Evolutionary conservation across 257 asterid genomes (phyloP).

Genomic region (Osmanthus fragrans): DNA sequence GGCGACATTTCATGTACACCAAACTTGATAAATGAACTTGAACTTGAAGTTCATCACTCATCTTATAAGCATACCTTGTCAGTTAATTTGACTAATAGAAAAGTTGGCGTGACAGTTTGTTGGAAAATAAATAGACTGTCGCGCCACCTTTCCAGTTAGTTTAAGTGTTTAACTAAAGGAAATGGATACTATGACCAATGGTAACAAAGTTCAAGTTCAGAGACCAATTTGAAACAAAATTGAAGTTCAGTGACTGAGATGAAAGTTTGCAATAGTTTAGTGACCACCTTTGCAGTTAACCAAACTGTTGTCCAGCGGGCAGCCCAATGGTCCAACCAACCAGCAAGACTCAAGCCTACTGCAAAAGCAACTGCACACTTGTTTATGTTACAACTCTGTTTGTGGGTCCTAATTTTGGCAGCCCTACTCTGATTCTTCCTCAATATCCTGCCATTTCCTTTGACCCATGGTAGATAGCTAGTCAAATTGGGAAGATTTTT

Average conservation of each 20-base stretch:
- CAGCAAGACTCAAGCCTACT: constrained; percentile 59
- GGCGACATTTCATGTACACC: neutral
- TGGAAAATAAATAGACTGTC: neutral
- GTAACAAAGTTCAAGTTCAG: neutral
- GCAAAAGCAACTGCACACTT: constrained; percentile 52
- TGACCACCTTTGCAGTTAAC: neutral
- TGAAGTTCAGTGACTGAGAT: neutral
- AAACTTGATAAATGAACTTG: neutral
- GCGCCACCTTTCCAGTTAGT: neutral
- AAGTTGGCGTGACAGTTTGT: neutral
- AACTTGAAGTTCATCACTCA: neutral
- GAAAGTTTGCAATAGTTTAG: neutral
- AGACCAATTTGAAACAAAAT: neutral
- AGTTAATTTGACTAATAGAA: neutral
- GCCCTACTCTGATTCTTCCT: constrained; percentile 29
- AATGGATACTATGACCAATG: neutral
- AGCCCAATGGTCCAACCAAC: constrained; percentile 70
- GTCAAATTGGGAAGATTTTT: constrained; percentile 28
- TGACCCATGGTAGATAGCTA: constrained; percentile 27
- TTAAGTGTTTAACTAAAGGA: neutral
- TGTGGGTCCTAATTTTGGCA: constrained; percentile 30
- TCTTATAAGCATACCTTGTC: neutral
- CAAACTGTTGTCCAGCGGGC: constrained; percentile 22
- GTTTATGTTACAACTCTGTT: constrained; percentile 23
- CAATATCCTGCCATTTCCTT: constrained; percentile 12